Percentiles rank a stretch among this genome's conserved stretches.
Evolutionary conservation across 2,329 filamentous ascomycete genomes (phyloP).

Genomic region (Sporothrix curviconia): DNA sequence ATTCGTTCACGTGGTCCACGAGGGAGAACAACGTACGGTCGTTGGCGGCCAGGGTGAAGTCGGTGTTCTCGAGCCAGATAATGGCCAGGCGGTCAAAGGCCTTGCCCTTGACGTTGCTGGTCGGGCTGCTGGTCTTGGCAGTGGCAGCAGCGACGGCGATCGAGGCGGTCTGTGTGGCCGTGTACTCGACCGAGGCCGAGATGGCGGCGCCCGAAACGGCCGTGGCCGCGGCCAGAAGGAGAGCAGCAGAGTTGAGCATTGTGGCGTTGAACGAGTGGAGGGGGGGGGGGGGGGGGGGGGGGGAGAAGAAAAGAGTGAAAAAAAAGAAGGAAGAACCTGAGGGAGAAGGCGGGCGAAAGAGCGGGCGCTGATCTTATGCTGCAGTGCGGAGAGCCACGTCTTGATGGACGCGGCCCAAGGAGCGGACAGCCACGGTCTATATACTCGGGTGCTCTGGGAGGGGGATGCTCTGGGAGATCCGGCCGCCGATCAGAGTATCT

Average conservation of each 20-base stretch:
- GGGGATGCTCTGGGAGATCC: background rate
- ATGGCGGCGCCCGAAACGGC: conserved; percentile 13
- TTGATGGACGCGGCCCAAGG: background rate
- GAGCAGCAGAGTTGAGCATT: conserved; percentile 13
- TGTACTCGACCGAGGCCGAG: conserved; percentile 31
- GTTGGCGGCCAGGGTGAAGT: conserved; percentile 56
- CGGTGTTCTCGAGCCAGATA: conserved; percentile 74
- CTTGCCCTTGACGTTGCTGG: conserved; percentile 60
- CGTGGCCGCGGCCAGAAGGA: conserved; percentile 17
- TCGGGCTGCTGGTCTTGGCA: conserved; percentile 53
- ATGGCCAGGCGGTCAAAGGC: conserved; percentile 65
- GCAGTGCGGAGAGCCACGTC: background rate
- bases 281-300: background rate
- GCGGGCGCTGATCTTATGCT: conserved; percentile 8
- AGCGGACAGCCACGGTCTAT: background rate
- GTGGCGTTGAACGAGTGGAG: background rate
- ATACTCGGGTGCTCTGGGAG: no score
- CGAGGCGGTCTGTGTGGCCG: conserved; percentile 43
- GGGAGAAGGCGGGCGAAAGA: no score
- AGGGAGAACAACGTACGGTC: conserved; percentile 43
- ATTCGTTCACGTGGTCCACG: background rate
- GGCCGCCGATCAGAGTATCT: no score
- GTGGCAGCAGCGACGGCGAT: conserved; percentile 54
- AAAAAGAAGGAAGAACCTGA: no score
- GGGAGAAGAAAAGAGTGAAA: background rate